Base-by-base conservation (phyloP, 352 stramenopile species). In the Thraustochytrium striatum region DNA sequence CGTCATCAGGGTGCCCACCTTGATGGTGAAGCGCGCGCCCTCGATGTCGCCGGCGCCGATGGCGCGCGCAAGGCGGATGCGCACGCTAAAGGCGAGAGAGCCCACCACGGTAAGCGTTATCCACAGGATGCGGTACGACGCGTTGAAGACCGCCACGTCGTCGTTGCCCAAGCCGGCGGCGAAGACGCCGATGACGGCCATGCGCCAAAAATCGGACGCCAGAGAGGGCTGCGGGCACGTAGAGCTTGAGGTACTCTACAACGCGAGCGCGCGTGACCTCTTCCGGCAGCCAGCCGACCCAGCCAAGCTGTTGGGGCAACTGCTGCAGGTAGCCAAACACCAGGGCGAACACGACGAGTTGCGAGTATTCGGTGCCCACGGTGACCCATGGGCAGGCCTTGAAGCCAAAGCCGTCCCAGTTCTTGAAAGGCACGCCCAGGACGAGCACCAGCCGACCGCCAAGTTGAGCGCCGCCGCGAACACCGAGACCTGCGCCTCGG, bases 71-170 rank as follows among this genome's bases (percentile, higher is more conserved):
- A 89, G 85, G 72, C 88, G 87, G 57, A 89, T 88, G 0, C 83
- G 68, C 33, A 82, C 81, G 32, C 85, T 85, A 65, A 78, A 81
- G n/a, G 70, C 80, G 28, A 89, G 36, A 3, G 85, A 79, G 58
- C 73, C 81, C 3, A 88, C 81, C 39, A 89, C 82, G 21, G 86
- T 88, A 41, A 90, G 78, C 33, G 82, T 83, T 61, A 90, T 89
- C 86, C 86, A 90, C 69, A 91, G 85, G 73, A 91, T 88, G 44
- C 86, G 83, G 78, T 91, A 91, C 2, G 83, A 87, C n/a, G 87
- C 87, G 81, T 91, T 91, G 79, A 91, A 91, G 19, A 91, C 79
- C 11, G 83, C 87, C 7, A 89, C 81, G 72, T 88, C 83, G 50
- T 55, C 70, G 78, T 89, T 84, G 59, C 86, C 86, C 25, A 90